Evolutionary conservation across 2,329 filamentous ascomycete species (phyloP).

Genomic region (Aquanectria penicillioides): DNA sequence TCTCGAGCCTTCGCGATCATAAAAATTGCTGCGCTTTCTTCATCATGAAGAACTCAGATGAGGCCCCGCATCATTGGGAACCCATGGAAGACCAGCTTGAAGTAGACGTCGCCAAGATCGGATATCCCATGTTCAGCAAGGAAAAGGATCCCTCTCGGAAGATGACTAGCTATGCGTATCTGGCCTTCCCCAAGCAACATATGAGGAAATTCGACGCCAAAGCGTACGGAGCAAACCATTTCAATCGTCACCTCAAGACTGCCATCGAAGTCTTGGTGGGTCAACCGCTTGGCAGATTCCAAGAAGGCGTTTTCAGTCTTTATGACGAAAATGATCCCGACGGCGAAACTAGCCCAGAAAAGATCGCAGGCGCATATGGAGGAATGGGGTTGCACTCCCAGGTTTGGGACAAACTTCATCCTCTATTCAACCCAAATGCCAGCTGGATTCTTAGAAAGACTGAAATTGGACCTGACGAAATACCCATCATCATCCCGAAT

Average conservation of each 20-base stretch:
- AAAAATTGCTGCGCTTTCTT: conserved; percentile 37
- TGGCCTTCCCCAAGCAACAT: conserved; percentile 32
- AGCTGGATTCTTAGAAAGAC: conserved; percentile 27
- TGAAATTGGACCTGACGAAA: background rate
- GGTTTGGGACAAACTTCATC: conserved; percentile 32
- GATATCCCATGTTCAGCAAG: conserved; percentile 9
- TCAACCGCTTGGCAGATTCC: background rate
- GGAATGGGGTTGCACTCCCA: conserved; percentile 23
- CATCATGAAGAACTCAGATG: conserved; percentile 21
- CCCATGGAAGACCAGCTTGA: conserved; percentile 30
- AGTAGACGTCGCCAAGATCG: conserved; percentile 31
- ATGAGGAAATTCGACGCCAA: conserved; percentile 7
- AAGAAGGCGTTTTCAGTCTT: conserved; percentile 33
- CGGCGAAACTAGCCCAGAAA: background rate
- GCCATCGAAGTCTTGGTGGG: conserved; percentile 42
- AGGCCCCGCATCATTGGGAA: conserved; percentile 24
- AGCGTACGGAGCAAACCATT: conserved; percentile 41
- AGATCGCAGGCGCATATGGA: conserved; percentile 24
- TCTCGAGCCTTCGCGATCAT: background rate
- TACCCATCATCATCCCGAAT: conserved; percentile 32
- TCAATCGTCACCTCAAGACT: conserved; percentile 35
- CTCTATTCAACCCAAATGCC: conserved; percentile 20
- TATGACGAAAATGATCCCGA: conserved; percentile 18
- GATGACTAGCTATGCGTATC: conserved; percentile 30
- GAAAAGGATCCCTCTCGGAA: conserved; percentile 8